Base-by-base conservation (phyloP, 768 basidiomycete species). In the Suillus tomentosus region DNA sequence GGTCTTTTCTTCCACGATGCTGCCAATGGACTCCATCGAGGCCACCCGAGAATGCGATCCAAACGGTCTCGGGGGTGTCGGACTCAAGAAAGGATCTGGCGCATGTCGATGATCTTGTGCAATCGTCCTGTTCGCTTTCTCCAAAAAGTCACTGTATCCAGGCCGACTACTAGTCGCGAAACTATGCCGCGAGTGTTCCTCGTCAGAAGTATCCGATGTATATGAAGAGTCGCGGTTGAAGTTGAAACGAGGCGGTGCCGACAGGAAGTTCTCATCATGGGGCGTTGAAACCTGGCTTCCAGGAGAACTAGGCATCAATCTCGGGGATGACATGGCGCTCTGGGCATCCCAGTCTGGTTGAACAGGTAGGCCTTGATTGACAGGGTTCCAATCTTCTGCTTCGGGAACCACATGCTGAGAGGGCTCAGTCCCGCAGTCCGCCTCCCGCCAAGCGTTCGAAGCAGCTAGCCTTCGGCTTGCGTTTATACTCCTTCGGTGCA, bases 1-100 rank as follows among this genome's bases (percentile, higher is more conserved):
- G 1, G 82, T 80, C 80, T 96, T 96, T 69, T 96, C 95, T 66
- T 95, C 94, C 37, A 94, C 90, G 61, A 96, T 94, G 4, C 92
- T 90, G 15, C 91, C 87, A 62, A 96, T 95, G 6, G 94, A 95
- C 70, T 96, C 95, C n/a, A 91, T 87, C 1, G 94, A 95, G 0
- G 89, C 88, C 7, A 85, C 84, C 6, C 94, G 84, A 48, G 91
- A 94, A 73, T 94, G 92, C 13, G 80, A 69, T 60, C 92, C 92
- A 76, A 96, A 96, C 1, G 94, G 93, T 65, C 84, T 83, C 37
- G 77, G 93, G 9, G 85, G 79, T 48, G 80, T 80, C 11, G 39
- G 39, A 42, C 94, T 91, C 51, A 95, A 75, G 82, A 96, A 96
- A 1, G 95, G 95, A 79, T 96, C 95, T 0, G 92, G 91, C 1